These are phyloP conservation scores for Myxozyma mucilagina DNA, from an alignment of 805 yeast genomes.

Conservation along the genomic window DNA sequence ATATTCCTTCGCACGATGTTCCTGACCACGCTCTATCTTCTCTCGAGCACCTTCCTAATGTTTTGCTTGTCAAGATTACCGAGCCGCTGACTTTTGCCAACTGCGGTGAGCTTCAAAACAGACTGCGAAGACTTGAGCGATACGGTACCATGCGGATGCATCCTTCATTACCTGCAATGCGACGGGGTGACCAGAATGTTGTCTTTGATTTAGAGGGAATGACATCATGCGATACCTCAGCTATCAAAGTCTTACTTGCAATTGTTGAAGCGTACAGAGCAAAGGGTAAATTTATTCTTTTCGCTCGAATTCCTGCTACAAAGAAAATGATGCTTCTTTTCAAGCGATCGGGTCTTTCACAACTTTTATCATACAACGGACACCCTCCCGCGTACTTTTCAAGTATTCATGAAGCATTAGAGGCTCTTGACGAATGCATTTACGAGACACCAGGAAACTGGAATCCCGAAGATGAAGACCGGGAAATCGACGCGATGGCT, in stretches of 20 bases:
- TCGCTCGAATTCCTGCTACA: slow-evolving; percentile 59
- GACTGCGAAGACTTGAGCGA: slow-evolving; percentile 67
- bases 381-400: slow-evolving; percentile 44
- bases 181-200: slow-evolving; percentile 54
- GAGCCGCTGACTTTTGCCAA: slow-evolving; percentile 90
- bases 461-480: slow-evolving; percentile 21
- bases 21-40: slow-evolving; percentile 45
- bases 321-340: slow-evolving; percentile 52
- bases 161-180: slow-evolving; percentile 65
- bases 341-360: slow-evolving; percentile 55
- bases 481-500: slow-evolving; percentile 15
- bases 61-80: slow-evolving; percentile 75
- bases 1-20: slow-evolving; percentile 37
- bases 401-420: slow-evolving; percentile 60
- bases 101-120: slow-evolving; percentile 67
- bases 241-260: slow-evolving; percentile 68
- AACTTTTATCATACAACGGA: slow-evolving; percentile 40
- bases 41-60: slow-evolving; percentile 60
- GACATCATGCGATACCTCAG: slow-evolving; percentile 77
- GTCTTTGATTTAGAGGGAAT: slow-evolving; percentile 79
- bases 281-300: slow-evolving; percentile 58
- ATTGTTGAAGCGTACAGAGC: slow-evolving; percentile 56
- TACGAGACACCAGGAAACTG: slow-evolving; percentile 27
- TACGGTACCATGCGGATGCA: slow-evolving; percentile 75
- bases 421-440: slow-evolving; percentile 44